Evolutionary conservation across 495 filamentous ascomycete species (phyloP).

Genomic region (Xylaria grammica): DNA sequence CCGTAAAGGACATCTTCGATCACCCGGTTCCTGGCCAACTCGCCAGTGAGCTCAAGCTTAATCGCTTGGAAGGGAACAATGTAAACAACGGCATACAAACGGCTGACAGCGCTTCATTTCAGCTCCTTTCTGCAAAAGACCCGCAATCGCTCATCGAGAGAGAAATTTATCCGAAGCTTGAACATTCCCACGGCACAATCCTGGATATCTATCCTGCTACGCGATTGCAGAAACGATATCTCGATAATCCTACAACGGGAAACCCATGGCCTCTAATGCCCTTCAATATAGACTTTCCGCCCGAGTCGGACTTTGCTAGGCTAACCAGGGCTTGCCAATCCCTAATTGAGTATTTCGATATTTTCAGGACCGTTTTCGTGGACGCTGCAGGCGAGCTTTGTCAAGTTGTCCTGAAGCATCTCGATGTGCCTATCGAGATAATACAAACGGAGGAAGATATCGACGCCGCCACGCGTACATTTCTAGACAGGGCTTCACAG

Average conservation of each 20-base stretch:
- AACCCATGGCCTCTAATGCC: constrained; percentile 7
- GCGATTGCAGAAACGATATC: constrained; percentile 17
- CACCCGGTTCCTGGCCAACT: constrained; percentile 15
- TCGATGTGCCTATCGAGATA: constrained; percentile 22
- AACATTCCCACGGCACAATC: constrained; percentile 2
- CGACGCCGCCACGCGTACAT: constrained; percentile 15
- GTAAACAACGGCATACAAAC: not conserved
- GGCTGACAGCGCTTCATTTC: constrained; percentile 1
- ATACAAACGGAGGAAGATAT: constrained; percentile 14
- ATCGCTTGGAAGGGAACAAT: not conserved
- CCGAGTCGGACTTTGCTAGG: constrained; percentile 3
- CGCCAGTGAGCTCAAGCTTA: constrained; percentile 6
- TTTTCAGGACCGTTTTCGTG: constrained; percentile 22
- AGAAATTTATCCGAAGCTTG: constrained; percentile 14
- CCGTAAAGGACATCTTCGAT: constrained; percentile 23
- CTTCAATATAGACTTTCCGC: constrained; percentile 21
- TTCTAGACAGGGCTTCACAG: constrained; percentile 9
- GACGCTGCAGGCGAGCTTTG: constrained; percentile 19
- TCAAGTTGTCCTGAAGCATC: constrained; percentile 22
- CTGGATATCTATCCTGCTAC: constrained; percentile 23
- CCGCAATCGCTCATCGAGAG: constrained; percentile 8
- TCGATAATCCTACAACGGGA: constrained; percentile 18
- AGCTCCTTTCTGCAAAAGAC: constrained; percentile 5
- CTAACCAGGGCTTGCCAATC: constrained; percentile 16
- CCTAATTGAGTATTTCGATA: constrained; percentile 19